Evolutionary conservation across 2,329 filamentous ascomycete species (phyloP), one percentile per base, ranked within the genome.

Genomic region (Endocalyx cinctus): DNA sequence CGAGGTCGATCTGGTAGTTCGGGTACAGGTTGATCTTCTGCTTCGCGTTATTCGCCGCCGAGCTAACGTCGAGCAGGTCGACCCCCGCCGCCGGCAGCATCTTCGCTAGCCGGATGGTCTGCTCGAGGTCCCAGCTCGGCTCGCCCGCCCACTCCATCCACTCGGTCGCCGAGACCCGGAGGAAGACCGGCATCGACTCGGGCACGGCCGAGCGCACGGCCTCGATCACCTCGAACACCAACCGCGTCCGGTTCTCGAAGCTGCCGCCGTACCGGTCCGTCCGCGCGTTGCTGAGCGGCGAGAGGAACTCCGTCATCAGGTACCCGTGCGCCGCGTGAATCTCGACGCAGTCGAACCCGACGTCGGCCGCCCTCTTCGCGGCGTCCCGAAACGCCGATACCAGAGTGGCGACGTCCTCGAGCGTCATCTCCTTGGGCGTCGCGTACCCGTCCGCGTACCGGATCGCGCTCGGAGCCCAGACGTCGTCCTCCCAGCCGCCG

Each of bases 271-370:
- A 86, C 36, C 69, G 49, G 50, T 85, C 82, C 0, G 69, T 83
- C 12, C 86, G 72, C 31, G 74, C 64, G 59, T 92, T 92, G n/a
- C 70, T 69, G 0, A 72, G 71, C 0, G 85, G 84, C 1, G 76
- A 79, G 4, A 88, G 39, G 65, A 90, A 92, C 2, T 66, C 62
- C 47, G 80, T 77, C 0, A 90, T 62, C 0, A 92, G 70, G 52
- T 89, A 92, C 1, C 86, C 85, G 50, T 92, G 86, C 0, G 85
- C 87, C 46, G 72, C 75, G 62, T 92, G 87, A 31, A 94, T 77
- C 57, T 80, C 81, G 12, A 85, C 69, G 4, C 76, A 74, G 47
- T 84, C 81, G 42, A 79, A 74, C 0, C 74, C 74, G 4, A 71
- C 74, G 42, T 48, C 31, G 6, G 66, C 54, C 10, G 61, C 54